Evolutionary conservation across 257 asterid species (phyloP), one percentile per base, ranked within the genome.

Genomic region (Rhazya stricta): DNA sequence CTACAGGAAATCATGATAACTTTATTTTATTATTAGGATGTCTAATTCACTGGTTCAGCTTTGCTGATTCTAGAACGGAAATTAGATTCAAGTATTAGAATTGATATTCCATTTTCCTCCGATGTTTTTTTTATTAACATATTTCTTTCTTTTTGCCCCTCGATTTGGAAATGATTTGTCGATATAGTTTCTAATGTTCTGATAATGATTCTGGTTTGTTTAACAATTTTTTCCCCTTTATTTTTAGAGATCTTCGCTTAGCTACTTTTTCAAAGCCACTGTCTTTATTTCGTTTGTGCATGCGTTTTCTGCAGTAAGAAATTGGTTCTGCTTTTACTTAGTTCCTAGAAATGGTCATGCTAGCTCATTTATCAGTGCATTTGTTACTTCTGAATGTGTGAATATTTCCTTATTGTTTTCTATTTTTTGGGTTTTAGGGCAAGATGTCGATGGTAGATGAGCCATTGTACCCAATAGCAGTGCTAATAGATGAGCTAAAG

Each of bases 381-480:
- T 30, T 70, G 21, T 68, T 46, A 46, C 45, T 34, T 63, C 25
- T 34, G 5, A 63, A 21, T 2, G 43, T 18, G 27, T 23, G 2
- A 34, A 60, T 9, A 34, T 19, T 65, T 65, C 42, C 69, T 65
- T 54, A 21, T 39, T 39, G 60, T 53, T 63, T 57, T 34, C 29
- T 42, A 68, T 42, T 77, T n/a, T 71, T 69, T 77, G 54, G 69
- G n/a, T 57, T 83, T 79, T 42, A 71, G 79, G 72, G 62, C 79
- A 72, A 79, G 74, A 94, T 91, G 98, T 77, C 98, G 67, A 89
- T 88, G 94, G 96, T 88, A 81, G 97, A 93, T 4, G 98, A 90
- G 87, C 98, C 97, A 67, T 81, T 94, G 79, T 91, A 94, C 66
- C 98, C 98, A 15, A 94, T 94, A 82, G 98, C 98, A 7, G 97